A percentile compares a stretch with the other conserved stretches of the same genome.
phyloP scores from a whole-genome alignment of 2,329 filamentous ascomycete genomes.

The Rhynchosporium agropyri region DNA sequence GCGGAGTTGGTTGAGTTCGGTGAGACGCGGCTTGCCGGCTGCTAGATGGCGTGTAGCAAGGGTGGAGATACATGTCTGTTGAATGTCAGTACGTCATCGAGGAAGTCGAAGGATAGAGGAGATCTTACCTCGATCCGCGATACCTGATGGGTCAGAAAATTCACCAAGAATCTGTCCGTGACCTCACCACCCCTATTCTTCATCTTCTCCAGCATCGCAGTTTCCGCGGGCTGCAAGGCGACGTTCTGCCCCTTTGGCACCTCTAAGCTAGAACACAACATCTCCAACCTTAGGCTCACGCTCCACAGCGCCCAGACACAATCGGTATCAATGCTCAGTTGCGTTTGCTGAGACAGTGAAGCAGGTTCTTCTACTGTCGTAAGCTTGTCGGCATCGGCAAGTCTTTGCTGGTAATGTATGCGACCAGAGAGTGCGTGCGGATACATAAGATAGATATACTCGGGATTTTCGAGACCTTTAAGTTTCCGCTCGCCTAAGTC shows the following conservation, averaged over 20 bases:
- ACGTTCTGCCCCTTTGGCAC: slow-evolving; percentile 55
- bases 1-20: slow-evolving; percentile 70
- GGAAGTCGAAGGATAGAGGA: slow-evolving; percentile 19
- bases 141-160: slow-evolving; percentile 93
- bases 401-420: slow-evolving; percentile 63
- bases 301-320: slow-evolving; percentile 83
- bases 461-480: slow-evolving; percentile 96
- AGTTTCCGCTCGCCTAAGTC: slow-evolving; percentile 93
- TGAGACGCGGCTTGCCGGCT: slow-evolving; percentile 64
- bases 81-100: slow-evolving; percentile 29
- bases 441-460: slow-evolving; percentile 94
- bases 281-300: slow-evolving; percentile 85
- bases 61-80: slow-evolving; percentile 77
- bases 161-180: slow-evolving; percentile 83
- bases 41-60: slow-evolving; percentile 79
- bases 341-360: slow-evolving; percentile 63
- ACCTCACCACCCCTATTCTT: slow-evolving; percentile 78
- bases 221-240: slow-evolving; percentile 77
- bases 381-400: slow-evolving; percentile 44
- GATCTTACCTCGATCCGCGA: slow-evolving; percentile 82
- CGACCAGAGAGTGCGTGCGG: slow-evolving; percentile 85
- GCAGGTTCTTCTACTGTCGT: slow-evolving; percentile 53
- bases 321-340: slow-evolving; percentile 78
- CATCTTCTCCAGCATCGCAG: slow-evolving; percentile 76
- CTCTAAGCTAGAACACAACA: slow-evolving; percentile 89